Conservation (phyloP, 192 early-diverging fungal species). For the Coemansia sp. region DNA sequence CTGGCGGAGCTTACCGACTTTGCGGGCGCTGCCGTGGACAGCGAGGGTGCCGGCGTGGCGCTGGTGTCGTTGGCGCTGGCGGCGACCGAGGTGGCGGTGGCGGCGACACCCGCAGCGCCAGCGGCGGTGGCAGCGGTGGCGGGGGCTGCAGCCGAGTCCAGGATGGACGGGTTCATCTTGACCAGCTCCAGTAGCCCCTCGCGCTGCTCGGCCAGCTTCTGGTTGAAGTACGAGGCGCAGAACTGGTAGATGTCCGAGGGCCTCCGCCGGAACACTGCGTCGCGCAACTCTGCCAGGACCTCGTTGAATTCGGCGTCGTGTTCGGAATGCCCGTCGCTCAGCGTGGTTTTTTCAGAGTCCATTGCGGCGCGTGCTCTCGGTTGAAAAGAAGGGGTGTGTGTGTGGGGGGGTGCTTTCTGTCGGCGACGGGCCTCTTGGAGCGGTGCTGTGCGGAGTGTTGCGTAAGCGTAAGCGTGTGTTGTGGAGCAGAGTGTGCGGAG, state of each 20-base stretch:
- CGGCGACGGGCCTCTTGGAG: no score
- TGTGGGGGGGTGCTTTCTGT: no score
- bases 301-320: conserved; percentile 53
- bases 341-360: conserved; percentile 48
- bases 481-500: no score
- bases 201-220: conserved; percentile 80
- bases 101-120: no score
- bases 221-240: conserved; percentile 86
- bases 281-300: conserved; percentile 81
- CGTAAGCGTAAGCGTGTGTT: no score
- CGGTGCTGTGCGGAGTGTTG: no score
- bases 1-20: neutral
- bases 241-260: conserved; percentile 91
- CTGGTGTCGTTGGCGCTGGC: no score
- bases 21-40: no score
- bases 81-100: no score
- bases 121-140: conserved; percentile 2
- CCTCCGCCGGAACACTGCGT: conserved; percentile 68
- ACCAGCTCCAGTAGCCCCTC: conserved; percentile 43
- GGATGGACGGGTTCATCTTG: conserved; percentile 43
- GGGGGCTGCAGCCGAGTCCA: conserved; percentile 21
- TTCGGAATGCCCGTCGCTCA: conserved; percentile 37
- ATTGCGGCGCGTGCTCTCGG: no score
- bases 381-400: no score
- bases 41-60: no score